Evolutionary conservation across 2,329 filamentous ascomycete species (phyloP).

Genomic region (Diaporthe aspalathi): DNA sequence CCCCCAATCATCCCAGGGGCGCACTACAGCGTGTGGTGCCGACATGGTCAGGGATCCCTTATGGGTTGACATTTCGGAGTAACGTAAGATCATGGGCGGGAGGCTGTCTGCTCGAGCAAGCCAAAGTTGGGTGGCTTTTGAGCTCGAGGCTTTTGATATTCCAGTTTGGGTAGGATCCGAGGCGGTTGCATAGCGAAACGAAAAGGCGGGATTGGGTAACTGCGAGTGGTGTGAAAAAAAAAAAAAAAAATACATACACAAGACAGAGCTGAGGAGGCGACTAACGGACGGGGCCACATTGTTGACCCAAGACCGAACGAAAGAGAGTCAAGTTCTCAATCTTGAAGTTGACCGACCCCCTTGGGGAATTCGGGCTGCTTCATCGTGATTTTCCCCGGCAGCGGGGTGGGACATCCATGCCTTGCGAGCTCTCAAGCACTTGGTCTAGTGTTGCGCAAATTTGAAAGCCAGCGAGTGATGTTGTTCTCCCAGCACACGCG

Average conservation of each 20-base stretch:
- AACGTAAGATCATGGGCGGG: background rate
- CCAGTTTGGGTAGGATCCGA: background rate
- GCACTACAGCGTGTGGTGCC: too few relatives aligned
- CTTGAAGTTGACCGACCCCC: too few relatives aligned
- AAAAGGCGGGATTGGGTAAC: background rate
- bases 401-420: too few relatives aligned
- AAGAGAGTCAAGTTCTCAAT: background rate
- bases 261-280: conserved; percentile 13
- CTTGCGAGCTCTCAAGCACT: too few relatives aligned
- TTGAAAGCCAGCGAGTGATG: too few relatives aligned
- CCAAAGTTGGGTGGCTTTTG: background rate
- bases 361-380: too few relatives aligned
- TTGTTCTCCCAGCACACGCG: too few relatives aligned
- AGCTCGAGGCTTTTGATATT: too few relatives aligned
- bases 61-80: background rate
- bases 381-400: too few relatives aligned
- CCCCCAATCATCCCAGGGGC: background rate
- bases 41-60: background rate
- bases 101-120: background rate
- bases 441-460: too few relatives aligned
- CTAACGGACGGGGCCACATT: background rate
- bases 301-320: background rate
- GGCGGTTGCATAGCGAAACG: conserved; percentile 8
- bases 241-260: too few relatives aligned
- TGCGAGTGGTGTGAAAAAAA: too few relatives aligned